A percentile compares a stretch with the other conserved stretches of the same genome.
These are phyloP conservation scores for Isatis tinctoria DNA, from an alignment of 345 rosid genomes.

Conservation along the genomic window DNA sequence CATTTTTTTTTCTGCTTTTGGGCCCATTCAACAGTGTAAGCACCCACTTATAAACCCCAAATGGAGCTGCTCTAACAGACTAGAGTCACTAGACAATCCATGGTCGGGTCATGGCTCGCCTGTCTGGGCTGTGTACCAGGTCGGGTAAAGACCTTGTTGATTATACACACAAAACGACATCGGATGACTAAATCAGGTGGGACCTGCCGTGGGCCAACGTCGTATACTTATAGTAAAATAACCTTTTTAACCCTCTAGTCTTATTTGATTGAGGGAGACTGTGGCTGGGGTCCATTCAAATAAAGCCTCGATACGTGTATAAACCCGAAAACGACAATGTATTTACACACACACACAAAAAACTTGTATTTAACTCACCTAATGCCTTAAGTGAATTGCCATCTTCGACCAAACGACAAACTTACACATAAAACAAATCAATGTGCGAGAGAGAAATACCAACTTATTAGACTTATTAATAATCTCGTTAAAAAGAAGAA, in stretches of 20 bases:
- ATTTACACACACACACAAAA: background rate
- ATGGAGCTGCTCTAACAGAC: no score
- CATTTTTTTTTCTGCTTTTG: no score
- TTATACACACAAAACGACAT: background rate
- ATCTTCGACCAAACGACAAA: conserved; percentile 26
- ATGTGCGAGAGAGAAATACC: background rate
- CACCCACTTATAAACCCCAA: no score
- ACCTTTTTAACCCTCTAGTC: conserved; percentile 8
- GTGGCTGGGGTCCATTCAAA: conserved; percentile 7
- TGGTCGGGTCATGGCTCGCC: background rate
- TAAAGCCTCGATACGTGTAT: conserved; percentile 27
- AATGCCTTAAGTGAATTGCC: conserved; percentile 12
- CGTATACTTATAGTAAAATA: conserved; percentile 2
- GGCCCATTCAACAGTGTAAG: no score
- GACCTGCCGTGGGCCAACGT: background rate
- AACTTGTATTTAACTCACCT: background rate
- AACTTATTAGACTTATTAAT: background rate
- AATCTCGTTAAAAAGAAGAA: no score
- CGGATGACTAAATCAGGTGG: conserved; percentile 3
- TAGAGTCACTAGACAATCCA: background rate
- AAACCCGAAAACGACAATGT: conserved; percentile 3
- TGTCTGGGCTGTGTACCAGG: background rate
- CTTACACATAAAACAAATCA: conserved; percentile 9
- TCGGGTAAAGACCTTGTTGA: background rate
- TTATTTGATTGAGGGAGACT: conserved; percentile 23